A percentile compares a stretch with the other conserved stretches of the same genome.
These are phyloP conservation scores for Cunninghamia lanceolata DNA, from an alignment of 75 land plant species.

Conservation along the genomic window DNA sequence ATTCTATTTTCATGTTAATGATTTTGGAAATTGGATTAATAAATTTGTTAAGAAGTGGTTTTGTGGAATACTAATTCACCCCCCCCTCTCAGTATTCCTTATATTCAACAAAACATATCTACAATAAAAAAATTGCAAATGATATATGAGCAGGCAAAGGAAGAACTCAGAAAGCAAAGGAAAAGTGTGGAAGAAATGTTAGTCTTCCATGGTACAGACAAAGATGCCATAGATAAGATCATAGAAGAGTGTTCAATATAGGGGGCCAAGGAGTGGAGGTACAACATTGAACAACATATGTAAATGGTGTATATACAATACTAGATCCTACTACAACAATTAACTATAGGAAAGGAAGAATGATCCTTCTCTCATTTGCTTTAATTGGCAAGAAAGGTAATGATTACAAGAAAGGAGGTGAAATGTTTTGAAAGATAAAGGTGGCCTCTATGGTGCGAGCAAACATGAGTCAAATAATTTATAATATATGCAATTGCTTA, in stretches of 20 bases:
- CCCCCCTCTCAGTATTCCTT: too few relatives aligned
- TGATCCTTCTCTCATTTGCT: slow-evolving; percentile 24
- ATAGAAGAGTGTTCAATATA: slow-evolving; percentile 23
- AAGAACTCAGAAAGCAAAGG: neutral
- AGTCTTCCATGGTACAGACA: slow-evolving; percentile 23
- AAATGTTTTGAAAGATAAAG: too few relatives aligned
- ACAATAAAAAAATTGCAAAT: neutral
- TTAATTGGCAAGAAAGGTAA: slow-evolving; percentile 5
- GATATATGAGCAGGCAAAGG: neutral
- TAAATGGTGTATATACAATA: slow-evolving; percentile 21
- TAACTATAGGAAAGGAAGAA: neutral
- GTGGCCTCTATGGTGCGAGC: too few relatives aligned
- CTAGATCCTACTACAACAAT: slow-evolving; percentile 18
- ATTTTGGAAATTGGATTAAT: too few relatives aligned
- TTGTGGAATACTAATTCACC: too few relatives aligned
- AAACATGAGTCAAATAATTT: too few relatives aligned
- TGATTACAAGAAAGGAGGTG: neutral
- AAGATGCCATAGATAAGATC: slow-evolving; percentile 16
- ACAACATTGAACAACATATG: slow-evolving; percentile 9
- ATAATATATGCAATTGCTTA: too few relatives aligned
- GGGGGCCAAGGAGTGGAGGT: slow-evolving; percentile 22
- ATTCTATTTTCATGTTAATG: too few relatives aligned
- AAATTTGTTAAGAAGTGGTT: too few relatives aligned
- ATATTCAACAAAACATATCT: slow-evolving; percentile 13
- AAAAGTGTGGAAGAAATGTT: neutral